Percentiles rank a stretch among this genome's conserved stretches.
These are phyloP conservation scores for Aspergillus carbonarius DNA, from an alignment of 2,329 filamentous ascomycete genomes.

Conservation along the genomic window DNA sequence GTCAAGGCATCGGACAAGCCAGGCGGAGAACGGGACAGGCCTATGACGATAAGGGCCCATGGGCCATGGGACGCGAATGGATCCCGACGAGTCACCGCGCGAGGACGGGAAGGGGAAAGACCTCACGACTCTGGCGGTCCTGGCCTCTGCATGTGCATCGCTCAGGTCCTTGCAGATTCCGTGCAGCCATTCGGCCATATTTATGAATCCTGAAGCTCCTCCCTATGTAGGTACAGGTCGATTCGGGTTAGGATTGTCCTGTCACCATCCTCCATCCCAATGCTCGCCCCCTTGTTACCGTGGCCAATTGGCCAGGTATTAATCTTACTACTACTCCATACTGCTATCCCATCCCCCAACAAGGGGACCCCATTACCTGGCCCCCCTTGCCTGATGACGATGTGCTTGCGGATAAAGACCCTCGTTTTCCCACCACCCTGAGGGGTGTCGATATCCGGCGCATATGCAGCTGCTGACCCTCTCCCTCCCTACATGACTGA, in stretches of 20 bases:
- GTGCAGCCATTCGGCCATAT: conserved; percentile 16
- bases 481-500: background rate
- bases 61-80: conserved; percentile 23
- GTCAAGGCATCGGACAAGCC: conserved; percentile 8
- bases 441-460: background rate
- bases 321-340: background rate
- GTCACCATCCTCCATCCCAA: background rate
- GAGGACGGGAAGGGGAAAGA: conserved; percentile 16
- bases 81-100: conserved; percentile 32
- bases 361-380: background rate
- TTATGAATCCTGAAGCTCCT: background rate
- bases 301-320: background rate
- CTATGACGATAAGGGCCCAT: conserved; percentile 25
- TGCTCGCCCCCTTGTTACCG: background rate
- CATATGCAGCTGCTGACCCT: background rate
- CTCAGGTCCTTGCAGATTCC: conserved; percentile 32
- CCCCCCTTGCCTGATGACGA: background rate
- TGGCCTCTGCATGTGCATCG: conserved; percentile 16
- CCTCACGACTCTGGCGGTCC: conserved; percentile 9
- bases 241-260: background rate
- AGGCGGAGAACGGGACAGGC: conserved; percentile 17
- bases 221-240: background rate
- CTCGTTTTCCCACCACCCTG: background rate
- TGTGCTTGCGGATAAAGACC: background rate
- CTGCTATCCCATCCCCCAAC: background rate